phyloP scores from a whole-genome alignment of 192 early-diverging fungal genomes.

The Linnemannia zychae region DNA sequence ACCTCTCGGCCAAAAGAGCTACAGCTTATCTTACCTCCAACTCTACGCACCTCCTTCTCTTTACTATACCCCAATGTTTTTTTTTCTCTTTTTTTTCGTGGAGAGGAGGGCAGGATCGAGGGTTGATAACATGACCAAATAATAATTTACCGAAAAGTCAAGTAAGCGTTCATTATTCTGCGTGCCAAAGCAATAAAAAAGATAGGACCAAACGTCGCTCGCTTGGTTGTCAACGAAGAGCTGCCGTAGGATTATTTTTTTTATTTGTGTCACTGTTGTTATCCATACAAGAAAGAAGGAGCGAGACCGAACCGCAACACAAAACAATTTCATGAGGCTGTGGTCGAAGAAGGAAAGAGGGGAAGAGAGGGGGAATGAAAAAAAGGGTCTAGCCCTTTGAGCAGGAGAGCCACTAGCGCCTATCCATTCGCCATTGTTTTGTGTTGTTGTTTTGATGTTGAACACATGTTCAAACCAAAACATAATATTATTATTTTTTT shows the following conservation, averaged over 20 bases:
- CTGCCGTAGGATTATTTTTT: too few species aligned
- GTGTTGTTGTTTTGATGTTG: background rate
- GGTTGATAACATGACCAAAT: background rate
- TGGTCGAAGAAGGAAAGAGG: background rate
- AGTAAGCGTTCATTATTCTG: background rate
- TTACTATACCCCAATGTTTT: background rate
- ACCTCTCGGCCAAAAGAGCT: too few species aligned
- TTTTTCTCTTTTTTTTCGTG: background rate
- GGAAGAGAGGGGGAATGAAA: too few species aligned
- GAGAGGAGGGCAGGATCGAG: background rate
- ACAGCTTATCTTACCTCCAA: background rate
- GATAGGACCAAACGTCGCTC: background rate
- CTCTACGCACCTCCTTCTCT: background rate
- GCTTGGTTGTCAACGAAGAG: too few species aligned
- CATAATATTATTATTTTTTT: background rate
- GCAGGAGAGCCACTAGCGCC: background rate
- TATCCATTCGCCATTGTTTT: background rate
- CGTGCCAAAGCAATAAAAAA: background rate
- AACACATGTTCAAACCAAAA: background rate
- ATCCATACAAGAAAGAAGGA: too few species aligned
- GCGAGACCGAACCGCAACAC: too few species aligned
- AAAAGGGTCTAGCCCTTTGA: conserved; percentile 3
- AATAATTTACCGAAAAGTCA: background rate
- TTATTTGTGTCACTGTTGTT: too few species aligned
- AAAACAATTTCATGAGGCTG: background rate